A percentile compares a stretch with the other conserved stretches of the same genome.
These are phyloP conservation scores for Aspergillus sojae DNA, from an alignment of 2,329 filamentous ascomycete species.

Conservation along the genomic window DNA sequence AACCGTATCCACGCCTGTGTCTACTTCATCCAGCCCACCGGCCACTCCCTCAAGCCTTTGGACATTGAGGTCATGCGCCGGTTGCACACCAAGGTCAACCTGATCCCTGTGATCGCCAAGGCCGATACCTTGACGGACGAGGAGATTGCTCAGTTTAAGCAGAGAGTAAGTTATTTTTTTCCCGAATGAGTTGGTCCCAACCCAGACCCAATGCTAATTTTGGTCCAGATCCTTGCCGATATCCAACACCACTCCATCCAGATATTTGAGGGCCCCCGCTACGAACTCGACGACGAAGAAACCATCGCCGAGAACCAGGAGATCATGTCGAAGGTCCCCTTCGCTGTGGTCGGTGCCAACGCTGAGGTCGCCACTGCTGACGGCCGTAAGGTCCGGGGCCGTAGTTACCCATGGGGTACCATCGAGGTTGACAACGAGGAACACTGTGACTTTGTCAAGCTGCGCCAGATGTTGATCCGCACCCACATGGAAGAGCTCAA, in stretches of 20 bases:
- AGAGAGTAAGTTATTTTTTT: slow-evolving; percentile 68
- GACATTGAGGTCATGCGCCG: slow-evolving; percentile 99
- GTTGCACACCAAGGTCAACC: slow-evolving; percentile 99
- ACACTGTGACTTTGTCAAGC: slow-evolving; percentile 99
- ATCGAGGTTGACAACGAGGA: slow-evolving; percentile 99
- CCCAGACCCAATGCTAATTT: slow-evolving; percentile 27
- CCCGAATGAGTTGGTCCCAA: not conserved
- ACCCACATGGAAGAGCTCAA: slow-evolving; percentile 99
- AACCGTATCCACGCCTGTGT: slow-evolving; percentile 99
- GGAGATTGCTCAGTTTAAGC: slow-evolving; percentile 92
- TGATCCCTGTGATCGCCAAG: slow-evolving; percentile 99
- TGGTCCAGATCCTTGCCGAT: slow-evolving; percentile 81
- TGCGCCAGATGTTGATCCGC: slow-evolving; percentile 99
- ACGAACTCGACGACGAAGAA: slow-evolving; percentile 98
- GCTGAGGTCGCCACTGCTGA: slow-evolving; percentile 88
- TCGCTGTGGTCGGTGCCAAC: slow-evolving; percentile 96
- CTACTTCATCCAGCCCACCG: slow-evolving; percentile 99
- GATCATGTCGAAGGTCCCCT: slow-evolving; percentile 99
- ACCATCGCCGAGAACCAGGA: slow-evolving; percentile 99
- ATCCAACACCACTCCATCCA: slow-evolving; percentile 97
- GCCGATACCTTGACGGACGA: slow-evolving; percentile 97
- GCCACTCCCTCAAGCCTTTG: slow-evolving; percentile 95
- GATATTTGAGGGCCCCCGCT: slow-evolving; percentile 97
- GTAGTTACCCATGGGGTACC: slow-evolving; percentile 95
- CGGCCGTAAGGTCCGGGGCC: slow-evolving; percentile 92